Percentiles rank a stretch among this genome's conserved stretches.
phyloP scores from a whole-genome alignment of 2,329 filamentous ascomycete genomes.

The Dothistroma septosporum region DNA sequence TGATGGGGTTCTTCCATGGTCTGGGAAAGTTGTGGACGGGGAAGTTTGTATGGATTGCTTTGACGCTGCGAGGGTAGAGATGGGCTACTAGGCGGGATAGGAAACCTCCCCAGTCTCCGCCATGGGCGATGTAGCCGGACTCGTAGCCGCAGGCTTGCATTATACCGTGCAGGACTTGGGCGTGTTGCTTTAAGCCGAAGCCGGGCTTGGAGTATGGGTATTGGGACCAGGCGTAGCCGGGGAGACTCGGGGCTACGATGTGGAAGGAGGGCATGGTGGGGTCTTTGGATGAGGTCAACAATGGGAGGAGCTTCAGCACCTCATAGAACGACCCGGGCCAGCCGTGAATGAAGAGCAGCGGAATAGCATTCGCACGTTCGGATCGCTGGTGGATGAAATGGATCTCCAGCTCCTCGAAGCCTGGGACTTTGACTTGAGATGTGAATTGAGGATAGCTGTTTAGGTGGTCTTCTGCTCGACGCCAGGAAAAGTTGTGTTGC shows the following conservation, averaged over 20 bases:
- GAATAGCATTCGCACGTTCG: conserved; percentile 52
- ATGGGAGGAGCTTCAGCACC: conserved; percentile 56
- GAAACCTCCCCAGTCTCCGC: conserved; percentile 66
- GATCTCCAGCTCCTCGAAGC: conserved; percentile 42
- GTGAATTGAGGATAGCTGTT: conserved; percentile 51
- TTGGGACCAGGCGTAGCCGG: conserved; percentile 46
- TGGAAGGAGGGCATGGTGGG: conserved; percentile 40
- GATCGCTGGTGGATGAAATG: conserved; percentile 62
- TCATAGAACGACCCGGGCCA: conserved; percentile 65
- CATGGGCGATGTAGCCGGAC: conserved; percentile 52
- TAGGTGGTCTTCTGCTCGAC: conserved; percentile 38
- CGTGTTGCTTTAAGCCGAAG: conserved; percentile 19
- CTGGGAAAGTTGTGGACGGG: background rate
- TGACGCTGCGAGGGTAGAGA: conserved; percentile 51
- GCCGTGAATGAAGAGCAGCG: conserved; percentile 63
- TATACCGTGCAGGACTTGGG: conserved; percentile 52
- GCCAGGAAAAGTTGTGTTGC: conserved; percentile 56
- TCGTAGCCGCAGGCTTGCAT: conserved; percentile 66
- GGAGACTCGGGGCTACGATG: conserved; percentile 45
- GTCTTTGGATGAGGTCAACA: conserved; percentile 34
- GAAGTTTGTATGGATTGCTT: conserved; percentile 61
- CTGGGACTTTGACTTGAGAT: conserved; percentile 40
- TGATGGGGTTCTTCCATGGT: conserved; percentile 1
- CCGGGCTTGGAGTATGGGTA: conserved; percentile 20
- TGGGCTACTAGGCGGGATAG: conserved; percentile 59